A percentile compares a stretch with the other conserved stretches of the same genome.
Conservation (phyloP, 495 filamentous ascomycete species). For the Glonium stellatum region DNA sequence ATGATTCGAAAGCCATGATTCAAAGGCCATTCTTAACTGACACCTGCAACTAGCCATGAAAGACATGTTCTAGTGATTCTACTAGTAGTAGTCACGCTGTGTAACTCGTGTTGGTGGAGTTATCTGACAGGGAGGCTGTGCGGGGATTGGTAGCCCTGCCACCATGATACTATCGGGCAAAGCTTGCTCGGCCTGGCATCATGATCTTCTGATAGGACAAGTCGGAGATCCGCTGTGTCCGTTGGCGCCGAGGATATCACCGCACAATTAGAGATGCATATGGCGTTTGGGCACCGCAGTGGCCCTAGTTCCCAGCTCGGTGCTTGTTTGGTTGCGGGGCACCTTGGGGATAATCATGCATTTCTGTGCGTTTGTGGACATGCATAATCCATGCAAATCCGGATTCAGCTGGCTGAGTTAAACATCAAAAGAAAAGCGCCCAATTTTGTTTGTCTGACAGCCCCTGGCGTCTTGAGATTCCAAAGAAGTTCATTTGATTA, state of each 20-base stretch:
- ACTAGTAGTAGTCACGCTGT: not conserved
- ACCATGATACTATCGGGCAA: not conserved
- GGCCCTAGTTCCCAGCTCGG: not conserved
- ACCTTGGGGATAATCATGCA: not conserved
- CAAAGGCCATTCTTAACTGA: not conserved
- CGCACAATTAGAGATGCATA: not conserved
- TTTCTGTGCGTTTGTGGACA: not conserved
- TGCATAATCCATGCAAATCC: not conserved
- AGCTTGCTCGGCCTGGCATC: no score
- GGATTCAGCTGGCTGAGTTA: not conserved
- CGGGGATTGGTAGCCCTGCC: not conserved
- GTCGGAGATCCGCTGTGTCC: not conserved
- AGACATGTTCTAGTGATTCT: not conserved
- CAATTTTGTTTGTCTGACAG: not conserved
- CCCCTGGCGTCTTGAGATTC: not conserved
- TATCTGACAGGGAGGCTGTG: not conserved
- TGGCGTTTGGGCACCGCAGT: not conserved
- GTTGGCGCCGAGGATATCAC: not conserved
- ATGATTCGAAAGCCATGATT: no score
- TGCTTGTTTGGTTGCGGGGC: not conserved
- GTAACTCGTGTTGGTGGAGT: not conserved
- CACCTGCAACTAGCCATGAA: not conserved
- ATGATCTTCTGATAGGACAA: not conserved
- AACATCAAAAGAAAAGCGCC: not conserved
- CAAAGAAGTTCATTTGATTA: not conserved